Evolutionary conservation across 805 yeast genomes (phyloP), one percentile per base, ranked within the genome.

Genomic region (Lipomyces spencermartinsiae): DNA sequence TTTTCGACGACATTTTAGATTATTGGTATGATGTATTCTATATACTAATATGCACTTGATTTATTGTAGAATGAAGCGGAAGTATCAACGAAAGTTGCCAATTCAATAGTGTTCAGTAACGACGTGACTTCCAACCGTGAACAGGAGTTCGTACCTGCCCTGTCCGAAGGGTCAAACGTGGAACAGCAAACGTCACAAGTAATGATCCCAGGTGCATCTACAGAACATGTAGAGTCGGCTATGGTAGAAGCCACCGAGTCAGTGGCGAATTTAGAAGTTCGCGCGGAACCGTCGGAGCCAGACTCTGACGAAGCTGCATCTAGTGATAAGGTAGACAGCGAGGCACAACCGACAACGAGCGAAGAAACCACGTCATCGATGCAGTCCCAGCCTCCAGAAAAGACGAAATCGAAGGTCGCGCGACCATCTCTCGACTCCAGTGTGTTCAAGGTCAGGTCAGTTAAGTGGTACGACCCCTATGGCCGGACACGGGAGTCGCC

Each of bases 401-500:
- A 43, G 22, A 43, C 10, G 10, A 43, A 19, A 16, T 43, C 22
- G 49, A 16, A 19, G n/a, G 8, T 19, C 22, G 1, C 49, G n/a
- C 49, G 7, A 43, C 49, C 34, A 8, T 61, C 64, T 12, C 58
- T 68, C 5, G 66, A 62, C 31, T 46, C 62, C 12, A 68, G 71
- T 57, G 62, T 60, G 4, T 69, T 69, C 66, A 66, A 58, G 25
- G 68, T 69, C 31, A 67, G 58, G 39, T 31, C 63, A 3, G 58
- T 69, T 8, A 46, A 51, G n/a, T 69, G 72, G 72, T 46, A 14
- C 8, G 72, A 69, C 61, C 58, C 58, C 8, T 59, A 55, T 53
- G 68, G 66, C 9, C 60, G 35, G 35, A 39, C 58, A 9, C 67
- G 72, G 4, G 56, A 58, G 37, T 61, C 69, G 1, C 67, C 78